Conservation (phyloP, 2,329 filamentous ascomycete genomes). For the Davidsoniella eucalypti region DNA sequence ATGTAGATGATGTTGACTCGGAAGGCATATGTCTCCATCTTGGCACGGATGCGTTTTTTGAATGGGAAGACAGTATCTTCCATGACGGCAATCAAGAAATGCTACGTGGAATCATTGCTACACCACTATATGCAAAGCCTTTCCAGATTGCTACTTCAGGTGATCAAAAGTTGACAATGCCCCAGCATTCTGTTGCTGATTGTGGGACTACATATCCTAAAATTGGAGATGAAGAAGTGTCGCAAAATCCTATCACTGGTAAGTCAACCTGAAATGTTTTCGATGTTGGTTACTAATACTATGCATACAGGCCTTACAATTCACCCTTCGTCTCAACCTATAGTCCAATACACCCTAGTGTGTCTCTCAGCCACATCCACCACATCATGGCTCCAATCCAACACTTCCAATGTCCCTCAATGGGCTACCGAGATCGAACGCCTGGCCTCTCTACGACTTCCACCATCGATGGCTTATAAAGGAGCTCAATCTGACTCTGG, state of each 20-base stretch:
- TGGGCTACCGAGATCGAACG: constrained; percentile 34
- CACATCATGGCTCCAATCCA: constrained; percentile 33
- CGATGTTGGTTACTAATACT: background rate
- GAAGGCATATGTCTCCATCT: constrained; percentile 34
- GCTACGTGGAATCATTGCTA: constrained; percentile 37
- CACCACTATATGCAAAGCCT: constrained; percentile 31
- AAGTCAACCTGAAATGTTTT: constrained; percentile 15
- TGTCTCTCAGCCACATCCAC: constrained; percentile 36
- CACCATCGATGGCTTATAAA: constrained; percentile 28
- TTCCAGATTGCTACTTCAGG: constrained; percentile 32
- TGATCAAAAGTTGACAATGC: constrained; percentile 14
- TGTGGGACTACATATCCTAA: constrained; percentile 31
- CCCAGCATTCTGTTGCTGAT: constrained; percentile 24
- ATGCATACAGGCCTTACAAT: constrained; percentile 29
- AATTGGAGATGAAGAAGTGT: constrained; percentile 14
- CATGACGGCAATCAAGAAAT: constrained; percentile 20
- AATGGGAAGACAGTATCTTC: constrained; percentile 38
- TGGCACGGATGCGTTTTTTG: constrained; percentile 33
- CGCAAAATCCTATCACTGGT: constrained; percentile 32
- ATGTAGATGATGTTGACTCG: constrained; percentile 25
- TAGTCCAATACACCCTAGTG: constrained; percentile 34
- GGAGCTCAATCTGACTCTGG: constrained; percentile 21
- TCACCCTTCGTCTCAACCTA: constrained; percentile 19
- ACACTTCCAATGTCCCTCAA: constrained; percentile 19
- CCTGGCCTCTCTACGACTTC: constrained; percentile 27